These are phyloP conservation scores for Taphrina pruni DNA, from an alignment of 1,139 yeast species.

Conservation along the genomic window DNA sequence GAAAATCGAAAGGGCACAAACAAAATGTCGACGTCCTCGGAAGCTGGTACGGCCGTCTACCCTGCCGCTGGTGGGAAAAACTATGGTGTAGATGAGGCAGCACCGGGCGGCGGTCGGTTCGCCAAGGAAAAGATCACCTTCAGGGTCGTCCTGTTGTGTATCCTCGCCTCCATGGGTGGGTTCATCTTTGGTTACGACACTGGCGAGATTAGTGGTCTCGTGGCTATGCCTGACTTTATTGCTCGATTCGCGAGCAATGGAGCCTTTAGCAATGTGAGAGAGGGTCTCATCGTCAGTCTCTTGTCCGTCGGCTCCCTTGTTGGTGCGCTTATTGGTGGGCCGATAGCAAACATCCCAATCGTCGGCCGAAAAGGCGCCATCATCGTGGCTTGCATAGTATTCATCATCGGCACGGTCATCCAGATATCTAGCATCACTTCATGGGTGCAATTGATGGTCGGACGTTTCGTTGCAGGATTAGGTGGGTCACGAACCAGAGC, in stretches of 20 bases:
- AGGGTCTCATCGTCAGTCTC: conserved; percentile 61
- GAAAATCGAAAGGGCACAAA: background rate
- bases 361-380: conserved; percentile 62
- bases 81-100: background rate
- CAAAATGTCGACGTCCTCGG: conserved; percentile 17
- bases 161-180: conserved; percentile 35
- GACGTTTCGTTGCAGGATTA: conserved; percentile 57
- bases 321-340: conserved; percentile 60
- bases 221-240: conserved; percentile 70
- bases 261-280: conserved; percentile 50
- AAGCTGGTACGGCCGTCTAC: conserved; percentile 23
- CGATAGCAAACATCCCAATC: conserved; percentile 56
- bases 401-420: conserved; percentile 60
- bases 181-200: conserved; percentile 51
- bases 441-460: conserved; percentile 59
- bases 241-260: conserved; percentile 57
- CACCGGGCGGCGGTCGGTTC: background rate
- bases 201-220: conserved; percentile 78
- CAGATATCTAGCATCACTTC: conserved; percentile 60
- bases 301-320: conserved; percentile 63
- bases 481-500: conserved; percentile 1
- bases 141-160: conserved; percentile 24
- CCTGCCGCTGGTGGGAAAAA: background rate
- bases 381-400: conserved; percentile 56
- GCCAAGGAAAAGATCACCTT: conserved; percentile 25